phyloP scores from a whole-genome alignment of 2,329 filamentous ascomycete genomes.

The Zopfia rhizophila region DNA sequence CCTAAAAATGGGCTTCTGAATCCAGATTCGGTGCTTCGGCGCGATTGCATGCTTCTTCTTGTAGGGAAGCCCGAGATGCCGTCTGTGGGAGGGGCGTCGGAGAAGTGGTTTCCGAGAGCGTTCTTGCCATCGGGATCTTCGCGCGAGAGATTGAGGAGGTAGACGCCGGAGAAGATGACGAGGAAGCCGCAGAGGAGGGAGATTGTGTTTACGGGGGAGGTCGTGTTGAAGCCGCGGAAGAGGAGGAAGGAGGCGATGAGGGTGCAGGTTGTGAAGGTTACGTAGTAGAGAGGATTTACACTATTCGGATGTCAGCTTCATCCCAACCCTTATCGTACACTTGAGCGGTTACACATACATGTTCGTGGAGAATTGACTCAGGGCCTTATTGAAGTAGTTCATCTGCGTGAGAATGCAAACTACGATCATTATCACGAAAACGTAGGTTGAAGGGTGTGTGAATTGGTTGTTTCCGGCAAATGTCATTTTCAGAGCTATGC shows the following conservation, averaged over 20 bases:
- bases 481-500: slow-evolving; percentile 95
- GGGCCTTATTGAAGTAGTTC: slow-evolving; percentile 99
- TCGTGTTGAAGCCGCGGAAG: slow-evolving; percentile 95
- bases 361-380: slow-evolving; percentile 96
- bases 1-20: slow-evolving; percentile 68
- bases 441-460: slow-evolving; percentile 92
- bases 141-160: slow-evolving; percentile 94
- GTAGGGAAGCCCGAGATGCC: slow-evolving; percentile 90
- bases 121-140: slow-evolving; percentile 84
- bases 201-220: slow-evolving; percentile 88
- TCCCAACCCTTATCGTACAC: not conserved
- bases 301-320: slow-evolving; percentile 58
- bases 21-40: slow-evolving; percentile 69
- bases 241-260: slow-evolving; percentile 95
- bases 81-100: slow-evolving; percentile 89
- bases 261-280: slow-evolving; percentile 95
- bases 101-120: slow-evolving; percentile 62
- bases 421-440: slow-evolving; percentile 91
- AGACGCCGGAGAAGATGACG: slow-evolving; percentile 94
- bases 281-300: slow-evolving; percentile 96
- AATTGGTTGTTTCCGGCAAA: slow-evolving; percentile 96
- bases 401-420: slow-evolving; percentile 98
- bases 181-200: slow-evolving; percentile 93
- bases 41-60: slow-evolving; percentile 89
- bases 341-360: slow-evolving; percentile 75